Percentiles rank a stretch among this genome's conserved stretches.
Conservation (phyloP, 2,329 filamentous ascomycete genomes). For the Helotiales sp. region DNA sequence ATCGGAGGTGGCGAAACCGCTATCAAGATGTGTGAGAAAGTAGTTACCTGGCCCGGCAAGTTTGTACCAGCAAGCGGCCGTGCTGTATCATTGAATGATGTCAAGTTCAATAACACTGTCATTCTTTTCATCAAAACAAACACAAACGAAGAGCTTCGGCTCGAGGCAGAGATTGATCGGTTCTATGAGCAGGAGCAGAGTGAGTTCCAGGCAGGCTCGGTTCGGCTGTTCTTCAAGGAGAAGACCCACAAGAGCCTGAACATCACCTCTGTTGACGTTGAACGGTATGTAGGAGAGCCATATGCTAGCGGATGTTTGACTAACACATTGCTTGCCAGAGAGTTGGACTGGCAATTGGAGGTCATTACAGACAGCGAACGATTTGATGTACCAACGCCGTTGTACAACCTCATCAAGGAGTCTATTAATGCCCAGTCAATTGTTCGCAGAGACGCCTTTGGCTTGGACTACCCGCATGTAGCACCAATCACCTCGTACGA, state of each 20-base stretch:
- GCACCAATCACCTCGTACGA: no score
- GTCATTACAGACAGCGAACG: conserved; percentile 38
- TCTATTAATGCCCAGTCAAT: conserved; percentile 29
- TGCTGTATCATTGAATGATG: conserved; percentile 16
- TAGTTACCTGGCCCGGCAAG: conserved; percentile 18
- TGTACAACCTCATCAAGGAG: conserved; percentile 29
- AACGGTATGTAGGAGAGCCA: conserved; percentile 29
- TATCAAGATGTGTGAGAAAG: conserved; percentile 26
- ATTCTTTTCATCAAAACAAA: conserved; percentile 34
- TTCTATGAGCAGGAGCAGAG: conserved; percentile 21
- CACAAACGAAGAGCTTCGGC: conserved; percentile 29
- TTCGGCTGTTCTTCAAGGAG: conserved; percentile 33
- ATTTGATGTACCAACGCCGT: conserved; percentile 24
- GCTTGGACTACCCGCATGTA: conserved; percentile 36
- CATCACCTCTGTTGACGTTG: conserved; percentile 38
- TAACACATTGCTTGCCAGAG: conserved; percentile 25
- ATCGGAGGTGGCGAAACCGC: conserved; percentile 27
- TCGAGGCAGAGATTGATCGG: conserved; percentile 40
- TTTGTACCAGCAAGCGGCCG: conserved; percentile 31
- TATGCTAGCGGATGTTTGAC: neutral
- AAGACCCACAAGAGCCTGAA: conserved; percentile 36
- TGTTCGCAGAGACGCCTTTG: conserved; percentile 33
- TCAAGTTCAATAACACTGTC: conserved; percentile 34
- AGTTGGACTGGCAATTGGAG: conserved; percentile 41
- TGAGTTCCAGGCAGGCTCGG: conserved; percentile 37